Evolutionary conservation across 331 rosid species (phyloP).

Genomic region (Pyrus hybrid): DNA sequence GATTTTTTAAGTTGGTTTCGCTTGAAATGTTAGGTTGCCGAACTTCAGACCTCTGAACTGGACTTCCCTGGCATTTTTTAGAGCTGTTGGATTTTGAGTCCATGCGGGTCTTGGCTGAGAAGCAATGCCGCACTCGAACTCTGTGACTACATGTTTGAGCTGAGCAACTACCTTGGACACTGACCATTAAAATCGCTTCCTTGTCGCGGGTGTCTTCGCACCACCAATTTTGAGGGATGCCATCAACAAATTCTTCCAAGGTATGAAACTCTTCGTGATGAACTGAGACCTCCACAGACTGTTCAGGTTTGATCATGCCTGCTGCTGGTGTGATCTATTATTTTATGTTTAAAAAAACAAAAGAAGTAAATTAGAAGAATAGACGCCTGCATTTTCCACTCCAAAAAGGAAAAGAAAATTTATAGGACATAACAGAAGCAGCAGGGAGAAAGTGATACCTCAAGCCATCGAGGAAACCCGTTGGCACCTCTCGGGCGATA

Average conservation of each 20-base stretch:
- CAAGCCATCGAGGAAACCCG: conserved; percentile 97
- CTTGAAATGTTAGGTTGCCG: conserved; percentile 12
- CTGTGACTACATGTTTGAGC: conserved; percentile 29
- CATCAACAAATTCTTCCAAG: conserved; percentile 59
- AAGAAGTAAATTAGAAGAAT: not conserved
- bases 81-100: conserved; percentile 52
- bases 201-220: conserved; percentile 78
- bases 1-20: conserved; percentile 1
- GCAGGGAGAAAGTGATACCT: conserved; percentile 42
- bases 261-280: conserved; percentile 63
- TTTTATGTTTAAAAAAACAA: not conserved
- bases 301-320: conserved; percentile 74
- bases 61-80: conserved; percentile 44
- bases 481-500: conserved; percentile 63
- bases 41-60: conserved; percentile 20
- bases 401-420: not conserved
- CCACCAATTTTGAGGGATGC: conserved; percentile 80
- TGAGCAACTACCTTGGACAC: conserved; percentile 63
- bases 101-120: conserved; percentile 43
- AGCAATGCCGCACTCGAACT: conserved; percentile 57
- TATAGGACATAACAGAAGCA: not conserved
- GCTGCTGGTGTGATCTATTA: conserved; percentile 72
- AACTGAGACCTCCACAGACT: conserved; percentile 56
- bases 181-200: conserved; percentile 60
- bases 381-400: not conserved